These are phyloP conservation scores for Bruguiera parviflora DNA, from an alignment of 345 rosid species.

Conservation along the genomic window DNA sequence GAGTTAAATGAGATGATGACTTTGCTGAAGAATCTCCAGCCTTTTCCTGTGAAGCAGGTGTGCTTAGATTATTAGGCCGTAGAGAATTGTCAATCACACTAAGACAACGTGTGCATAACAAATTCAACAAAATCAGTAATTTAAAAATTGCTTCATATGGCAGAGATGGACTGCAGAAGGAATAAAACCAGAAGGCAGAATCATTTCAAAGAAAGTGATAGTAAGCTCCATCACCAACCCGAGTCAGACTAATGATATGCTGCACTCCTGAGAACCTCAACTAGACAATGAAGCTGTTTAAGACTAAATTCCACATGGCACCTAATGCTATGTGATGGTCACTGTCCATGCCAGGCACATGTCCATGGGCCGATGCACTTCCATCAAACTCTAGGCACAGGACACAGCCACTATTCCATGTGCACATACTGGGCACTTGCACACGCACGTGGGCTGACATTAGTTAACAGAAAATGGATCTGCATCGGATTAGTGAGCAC, in stretches of 20 bases:
- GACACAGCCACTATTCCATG: not conserved
- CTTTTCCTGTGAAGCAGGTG: conserved; percentile 55
- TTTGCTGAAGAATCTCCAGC: conserved; percentile 59
- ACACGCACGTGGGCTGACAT: not conserved
- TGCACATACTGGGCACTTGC: no score
- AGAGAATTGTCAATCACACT: not conserved
- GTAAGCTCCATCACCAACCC: not conserved
- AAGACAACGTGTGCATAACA: not conserved
- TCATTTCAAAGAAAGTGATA: not conserved
- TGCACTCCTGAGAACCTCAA: not conserved
- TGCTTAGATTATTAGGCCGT: conserved; percentile 5
- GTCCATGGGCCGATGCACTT: not conserved
- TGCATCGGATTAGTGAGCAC: not conserved
- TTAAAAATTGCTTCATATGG: not conserved
- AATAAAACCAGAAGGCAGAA: not conserved
- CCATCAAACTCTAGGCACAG: not conserved
- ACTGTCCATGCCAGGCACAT: not conserved
- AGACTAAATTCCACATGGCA: not conserved
- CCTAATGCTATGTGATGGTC: not conserved
- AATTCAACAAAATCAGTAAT: not conserved
- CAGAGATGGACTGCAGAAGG: no score
- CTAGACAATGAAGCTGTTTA: not conserved
- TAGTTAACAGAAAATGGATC: not conserved
- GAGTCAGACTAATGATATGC: not conserved
- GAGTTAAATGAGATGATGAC: conserved; percentile 59